Conservation (phyloP, 495 filamentous ascomycete species). For the Daldinia concentrica region DNA sequence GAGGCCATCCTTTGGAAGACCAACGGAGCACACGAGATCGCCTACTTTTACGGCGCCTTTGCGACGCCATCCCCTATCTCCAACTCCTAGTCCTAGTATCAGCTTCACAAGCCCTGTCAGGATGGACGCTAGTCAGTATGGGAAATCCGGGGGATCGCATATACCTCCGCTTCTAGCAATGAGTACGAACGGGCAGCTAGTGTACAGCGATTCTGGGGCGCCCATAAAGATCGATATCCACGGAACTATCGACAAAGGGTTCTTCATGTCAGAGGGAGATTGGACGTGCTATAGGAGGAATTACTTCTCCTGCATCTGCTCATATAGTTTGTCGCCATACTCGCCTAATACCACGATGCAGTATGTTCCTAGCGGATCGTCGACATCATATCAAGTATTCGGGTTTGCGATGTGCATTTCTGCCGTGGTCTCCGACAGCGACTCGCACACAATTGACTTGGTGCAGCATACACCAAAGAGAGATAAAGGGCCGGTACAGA, state of each 20-base stretch:
- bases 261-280: conserved; percentile 83
- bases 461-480: conserved; percentile 96
- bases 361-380: conserved; percentile 49
- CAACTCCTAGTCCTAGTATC: conserved; percentile 55
- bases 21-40: conserved; percentile 60
- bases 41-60: conserved; percentile 55
- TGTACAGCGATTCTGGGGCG: conserved; percentile 60
- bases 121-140: conserved; percentile 57
- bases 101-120: conserved; percentile 56
- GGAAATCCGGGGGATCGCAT: conserved; percentile 51
- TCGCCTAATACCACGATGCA: conserved; percentile 52
- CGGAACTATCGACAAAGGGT: conserved; percentile 90
- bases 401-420: conserved; percentile 89
- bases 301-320: conserved; percentile 91
- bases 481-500: conserved; percentile 87
- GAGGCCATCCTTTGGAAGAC: conserved; percentile 58
- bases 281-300: conserved; percentile 98
- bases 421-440: conserved; percentile 80
- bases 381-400: conserved; percentile 59
- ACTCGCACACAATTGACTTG: conserved; percentile 82
- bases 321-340: conserved; percentile 70
- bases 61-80: conserved; percentile 62
- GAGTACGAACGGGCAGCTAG: conserved; percentile 64
- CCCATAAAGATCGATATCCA: conserved; percentile 78
- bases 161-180: conserved; percentile 71